phyloP scores from a whole-genome alignment of 768 basidiomycete genomes.

The Suillus placidus region DNA sequence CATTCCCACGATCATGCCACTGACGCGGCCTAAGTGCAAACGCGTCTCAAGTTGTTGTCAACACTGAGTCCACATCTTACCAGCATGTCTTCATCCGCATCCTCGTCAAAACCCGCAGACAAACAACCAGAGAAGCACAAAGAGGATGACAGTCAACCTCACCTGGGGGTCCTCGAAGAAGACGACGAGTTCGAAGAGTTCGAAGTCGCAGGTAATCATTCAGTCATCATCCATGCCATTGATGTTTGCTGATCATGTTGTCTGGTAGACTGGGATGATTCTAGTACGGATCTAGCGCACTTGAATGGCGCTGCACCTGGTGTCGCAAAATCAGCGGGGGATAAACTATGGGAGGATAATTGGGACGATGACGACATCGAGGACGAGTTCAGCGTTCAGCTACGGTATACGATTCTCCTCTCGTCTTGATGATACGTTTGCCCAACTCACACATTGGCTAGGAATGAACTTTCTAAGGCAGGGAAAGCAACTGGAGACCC shows the following conservation, averaged over 20 bases:
- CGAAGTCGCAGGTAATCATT: constrained; percentile 68
- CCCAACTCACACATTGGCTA: constrained; percentile 24
- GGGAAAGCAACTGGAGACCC: constrained; percentile 42
- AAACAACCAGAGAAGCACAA: constrained; percentile 41
- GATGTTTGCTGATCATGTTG: constrained; percentile 3
- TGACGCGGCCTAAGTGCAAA: constrained; percentile 10
- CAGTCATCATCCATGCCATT: not conserved
- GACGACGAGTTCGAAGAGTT: constrained; percentile 99
- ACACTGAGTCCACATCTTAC: constrained; percentile 3
- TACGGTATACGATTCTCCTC: constrained; percentile 64
- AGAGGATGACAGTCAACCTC: constrained; percentile 55
- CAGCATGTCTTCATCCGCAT: constrained; percentile 47
- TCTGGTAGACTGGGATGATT: constrained; percentile 80
- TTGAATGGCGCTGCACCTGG: constrained; percentile 74
- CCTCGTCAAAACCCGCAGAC: constrained; percentile 47
- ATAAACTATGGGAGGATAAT: constrained; percentile 99
- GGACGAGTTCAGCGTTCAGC: constrained; percentile 93
- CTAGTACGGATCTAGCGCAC: constrained; percentile 80
- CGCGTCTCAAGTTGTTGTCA: too few relatives aligned
- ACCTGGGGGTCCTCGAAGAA: constrained; percentile 91
- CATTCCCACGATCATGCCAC: constrained; percentile 25
- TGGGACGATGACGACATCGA: constrained; percentile 99
- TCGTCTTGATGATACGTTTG: not conserved
- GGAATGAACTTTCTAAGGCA: constrained; percentile 69
- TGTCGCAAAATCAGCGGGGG: constrained; percentile 75